Evolutionary conservation across 306 rosid species (phyloP).

Genomic region (Nissolia schottii): DNA sequence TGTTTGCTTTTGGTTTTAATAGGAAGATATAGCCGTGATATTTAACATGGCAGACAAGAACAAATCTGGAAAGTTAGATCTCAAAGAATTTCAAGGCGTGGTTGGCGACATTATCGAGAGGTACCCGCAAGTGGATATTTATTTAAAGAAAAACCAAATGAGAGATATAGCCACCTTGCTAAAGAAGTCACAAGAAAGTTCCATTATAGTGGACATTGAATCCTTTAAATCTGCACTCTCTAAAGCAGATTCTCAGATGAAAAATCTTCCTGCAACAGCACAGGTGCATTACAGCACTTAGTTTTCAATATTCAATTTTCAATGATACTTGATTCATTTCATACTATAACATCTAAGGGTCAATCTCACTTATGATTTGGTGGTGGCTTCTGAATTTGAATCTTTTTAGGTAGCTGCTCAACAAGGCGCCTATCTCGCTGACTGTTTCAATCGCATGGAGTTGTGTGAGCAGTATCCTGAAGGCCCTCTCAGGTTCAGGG

Average conservation of each 20-base stretch:
- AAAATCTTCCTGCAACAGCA: conserved; percentile 89
- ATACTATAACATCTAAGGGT: not conserved
- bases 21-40: conserved; percentile 89
- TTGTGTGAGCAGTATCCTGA: conserved; percentile 72
- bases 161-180: conserved; percentile 49
- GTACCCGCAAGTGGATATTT: conserved; percentile 89
- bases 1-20: conserved; percentile 18
- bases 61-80: conserved; percentile 61
- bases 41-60: conserved; percentile 73
- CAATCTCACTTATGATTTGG: not conserved
- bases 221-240: conserved; percentile 74
- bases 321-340: not conserved
- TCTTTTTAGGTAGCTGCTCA: conserved; percentile 79
- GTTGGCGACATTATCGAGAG: conserved; percentile 81
- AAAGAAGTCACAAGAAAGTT: conserved; percentile 41
- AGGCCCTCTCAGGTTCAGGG: conserved; percentile 91
- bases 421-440: conserved; percentile 83
- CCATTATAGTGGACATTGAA: conserved; percentile 58
- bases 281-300: conserved; percentile 48
- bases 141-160: conserved; percentile 81
- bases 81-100: conserved; percentile 54
- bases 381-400: conserved; percentile 13
- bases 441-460: conserved; percentile 88
- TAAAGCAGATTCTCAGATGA: conserved; percentile 92
- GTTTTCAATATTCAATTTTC: not conserved